phyloP scores from a whole-genome alignment of 129 eudicot genomes.

The Artemisia argyi region DNA sequence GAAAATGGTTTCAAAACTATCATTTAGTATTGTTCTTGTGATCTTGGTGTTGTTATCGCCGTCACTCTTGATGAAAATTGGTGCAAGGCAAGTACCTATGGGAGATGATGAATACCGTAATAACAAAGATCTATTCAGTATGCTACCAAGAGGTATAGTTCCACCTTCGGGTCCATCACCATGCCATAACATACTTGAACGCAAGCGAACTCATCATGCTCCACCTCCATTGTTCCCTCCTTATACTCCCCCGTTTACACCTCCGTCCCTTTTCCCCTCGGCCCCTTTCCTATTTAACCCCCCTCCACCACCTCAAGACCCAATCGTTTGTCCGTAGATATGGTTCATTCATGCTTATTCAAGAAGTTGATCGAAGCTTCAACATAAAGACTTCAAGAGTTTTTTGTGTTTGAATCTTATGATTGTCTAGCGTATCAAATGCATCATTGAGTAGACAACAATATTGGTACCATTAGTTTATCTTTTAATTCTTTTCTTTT shows the following conservation, averaged over 20 bases:
- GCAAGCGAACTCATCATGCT: constrained; percentile 21
- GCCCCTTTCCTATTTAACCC: constrained; percentile 26
- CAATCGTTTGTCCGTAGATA: constrained; percentile 30
- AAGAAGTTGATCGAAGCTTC: neutral
- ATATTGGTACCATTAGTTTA: too few species aligned
- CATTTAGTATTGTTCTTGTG: neutral
- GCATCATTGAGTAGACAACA: too few species aligned
- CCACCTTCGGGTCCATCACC: constrained; percentile 68
- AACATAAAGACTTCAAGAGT: neutral
- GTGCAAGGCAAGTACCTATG: constrained; percentile 3
- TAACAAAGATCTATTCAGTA: constrained; percentile 13
- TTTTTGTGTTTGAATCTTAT: neutral
- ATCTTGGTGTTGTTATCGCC: neutral
- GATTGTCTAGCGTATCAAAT: constrained; percentile 8
- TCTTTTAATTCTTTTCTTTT: too few species aligned
- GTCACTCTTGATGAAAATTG: constrained; percentile 1
- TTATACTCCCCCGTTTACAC: constrained; percentile 21
- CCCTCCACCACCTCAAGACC: constrained; percentile 36
- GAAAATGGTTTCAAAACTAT: constrained; percentile 9
- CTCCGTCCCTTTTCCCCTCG: neutral
- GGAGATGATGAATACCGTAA: neutral
- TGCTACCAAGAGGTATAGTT: constrained; percentile 60
- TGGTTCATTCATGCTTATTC: neutral
- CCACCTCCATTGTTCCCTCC: constrained; percentile 15
- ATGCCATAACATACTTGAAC: constrained; percentile 51